Percentiles rank a stretch among this genome's conserved stretches.
These are phyloP conservation scores for Heliosperma pusillum DNA, from an alignment of 148 eudicot species.

Conservation along the genomic window DNA sequence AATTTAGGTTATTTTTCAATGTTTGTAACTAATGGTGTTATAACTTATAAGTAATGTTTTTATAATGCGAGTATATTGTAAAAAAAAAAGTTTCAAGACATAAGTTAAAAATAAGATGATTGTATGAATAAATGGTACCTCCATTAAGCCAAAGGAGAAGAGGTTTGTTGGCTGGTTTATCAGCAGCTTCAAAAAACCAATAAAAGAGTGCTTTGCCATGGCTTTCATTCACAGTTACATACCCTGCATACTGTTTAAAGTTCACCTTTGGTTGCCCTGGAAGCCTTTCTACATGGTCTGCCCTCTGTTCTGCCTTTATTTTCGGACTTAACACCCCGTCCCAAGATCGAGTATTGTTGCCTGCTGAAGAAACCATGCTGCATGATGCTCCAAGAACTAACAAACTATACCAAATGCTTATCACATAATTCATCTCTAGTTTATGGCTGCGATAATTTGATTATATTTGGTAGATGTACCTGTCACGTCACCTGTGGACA, in stretches of 20 bases:
- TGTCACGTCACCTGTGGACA: background rate
- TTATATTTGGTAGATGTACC: background rate
- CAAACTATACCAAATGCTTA: background rate
- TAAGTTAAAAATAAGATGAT: no score
- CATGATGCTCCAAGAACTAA: slow-evolving; percentile 1
- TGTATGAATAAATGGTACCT: slow-evolving; percentile 47
- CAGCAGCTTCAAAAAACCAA: slow-evolving; percentile 80
- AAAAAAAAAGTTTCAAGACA: no score
- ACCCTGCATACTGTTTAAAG: slow-evolving; percentile 70
- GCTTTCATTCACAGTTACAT: slow-evolving; percentile 68
- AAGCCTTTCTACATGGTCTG: slow-evolving; percentile 47
- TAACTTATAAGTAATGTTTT: no score
- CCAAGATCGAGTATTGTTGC: slow-evolving; percentile 3
- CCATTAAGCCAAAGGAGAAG: slow-evolving; percentile 87
- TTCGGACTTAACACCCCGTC: slow-evolving; percentile 24
- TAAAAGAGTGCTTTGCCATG: slow-evolving; percentile 83
- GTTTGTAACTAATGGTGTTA: no score
- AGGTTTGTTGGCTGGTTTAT: slow-evolving; percentile 49
- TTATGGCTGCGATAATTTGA: background rate
- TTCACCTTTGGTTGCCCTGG: slow-evolving; percentile 79
- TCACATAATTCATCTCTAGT: slow-evolving; percentile 1
- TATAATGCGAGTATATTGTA: no score
- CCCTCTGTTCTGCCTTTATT: slow-evolving; percentile 39
- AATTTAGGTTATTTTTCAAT: no score
- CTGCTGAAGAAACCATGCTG: background rate